Base-by-base conservation (phyloP, 2,329 filamentous ascomycete species). In the Aspergillus viridinutans region DNA sequence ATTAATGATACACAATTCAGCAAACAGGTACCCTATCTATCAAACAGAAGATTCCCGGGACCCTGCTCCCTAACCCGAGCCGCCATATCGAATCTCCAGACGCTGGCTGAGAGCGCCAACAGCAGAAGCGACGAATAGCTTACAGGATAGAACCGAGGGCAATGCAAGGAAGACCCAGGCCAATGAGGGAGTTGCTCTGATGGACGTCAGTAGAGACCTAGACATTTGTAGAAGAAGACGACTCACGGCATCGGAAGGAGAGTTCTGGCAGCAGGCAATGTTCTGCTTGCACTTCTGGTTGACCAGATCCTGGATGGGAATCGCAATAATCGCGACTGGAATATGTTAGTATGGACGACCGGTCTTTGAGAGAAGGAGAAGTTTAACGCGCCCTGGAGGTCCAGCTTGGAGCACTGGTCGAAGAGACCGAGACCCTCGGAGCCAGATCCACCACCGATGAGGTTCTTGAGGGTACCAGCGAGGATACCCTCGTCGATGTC, bases 351-450 rank as follows among this genome's bases (percentile, higher is more conserved):
- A n/a, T 25, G 23, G 3, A 23, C 5, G 10, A 6, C 3, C 2
- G 2, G 7, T 1, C 8, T n/a, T 9, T 3, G 14, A n/a, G n/a
- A n/a, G n/a, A 29, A 29, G 25, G 26, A 9, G 25, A 25, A n/a
- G 17, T 14, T 25, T 17, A 32, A 58, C 72, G 53, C 67, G 75
- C 73, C 49, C 55, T 66, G 58, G 52, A 74, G 32, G 45, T 67
- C 62, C 43, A 76, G 67, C 68, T 74, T 74, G 67, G 72, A 73
- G 73, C 74, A 76, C 69, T 74, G 67, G 61, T 75, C 65, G 65
- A 76, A 75, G 60, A 76, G 67, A 67, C 69, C 72, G 28, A 75
- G 60, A 59, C 72, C 69, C 52, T 69, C 58, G 38, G 70, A 55
- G 54, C 69, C 69, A 47, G 72, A 68, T 53, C 70, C 69, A 57